These are phyloP conservation scores for Inga leiocalycina DNA, from an alignment of 306 rosid genomes.

Conservation along the genomic window DNA sequence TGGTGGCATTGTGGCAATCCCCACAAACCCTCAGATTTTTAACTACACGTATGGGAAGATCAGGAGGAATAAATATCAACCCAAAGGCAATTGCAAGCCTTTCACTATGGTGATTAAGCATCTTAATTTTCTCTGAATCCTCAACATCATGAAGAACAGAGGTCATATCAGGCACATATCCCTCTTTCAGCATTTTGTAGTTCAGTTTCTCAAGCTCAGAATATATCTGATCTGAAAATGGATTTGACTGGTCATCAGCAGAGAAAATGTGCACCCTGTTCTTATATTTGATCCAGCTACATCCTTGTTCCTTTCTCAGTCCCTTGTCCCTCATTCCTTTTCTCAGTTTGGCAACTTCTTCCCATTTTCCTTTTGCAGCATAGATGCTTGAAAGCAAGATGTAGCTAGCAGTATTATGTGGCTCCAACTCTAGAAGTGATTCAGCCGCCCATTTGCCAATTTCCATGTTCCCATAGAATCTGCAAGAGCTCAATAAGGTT, in stretches of 20 bases:
- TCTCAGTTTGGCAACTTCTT: constrained; percentile 77
- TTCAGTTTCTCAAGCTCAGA: constrained; percentile 66
- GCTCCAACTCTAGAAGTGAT: constrained; percentile 77
- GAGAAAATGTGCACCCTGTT: constrained; percentile 76
- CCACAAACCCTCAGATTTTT: constrained; percentile 90
- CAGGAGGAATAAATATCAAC: constrained; percentile 75
- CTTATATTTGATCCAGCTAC: constrained; percentile 94
- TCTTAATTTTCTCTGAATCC: constrained; percentile 73
- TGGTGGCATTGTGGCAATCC: constrained; percentile 94
- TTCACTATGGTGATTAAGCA: constrained; percentile 91
- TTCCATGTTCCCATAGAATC: constrained; percentile 66
- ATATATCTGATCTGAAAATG: constrained; percentile 76
- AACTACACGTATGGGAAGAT: constrained; percentile 69
- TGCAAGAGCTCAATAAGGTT: constrained; percentile 84
- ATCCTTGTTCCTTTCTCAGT: constrained; percentile 86
- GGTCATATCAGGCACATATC: constrained; percentile 81
- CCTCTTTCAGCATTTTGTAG: constrained; percentile 66
- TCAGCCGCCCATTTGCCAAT: constrained; percentile 92
- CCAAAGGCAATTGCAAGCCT: constrained; percentile 93
- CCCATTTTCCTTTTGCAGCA: constrained; percentile 85
- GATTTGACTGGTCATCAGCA: constrained; percentile 77
- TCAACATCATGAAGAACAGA: constrained; percentile 88
- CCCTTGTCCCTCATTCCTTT: constrained; percentile 83
- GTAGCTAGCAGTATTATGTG: constrained; percentile 84
- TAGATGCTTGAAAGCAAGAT: constrained; percentile 81